Evolutionary conservation across 768 basidiomycete species (phyloP).

Genomic region (Boletus tomentosulus): DNA sequence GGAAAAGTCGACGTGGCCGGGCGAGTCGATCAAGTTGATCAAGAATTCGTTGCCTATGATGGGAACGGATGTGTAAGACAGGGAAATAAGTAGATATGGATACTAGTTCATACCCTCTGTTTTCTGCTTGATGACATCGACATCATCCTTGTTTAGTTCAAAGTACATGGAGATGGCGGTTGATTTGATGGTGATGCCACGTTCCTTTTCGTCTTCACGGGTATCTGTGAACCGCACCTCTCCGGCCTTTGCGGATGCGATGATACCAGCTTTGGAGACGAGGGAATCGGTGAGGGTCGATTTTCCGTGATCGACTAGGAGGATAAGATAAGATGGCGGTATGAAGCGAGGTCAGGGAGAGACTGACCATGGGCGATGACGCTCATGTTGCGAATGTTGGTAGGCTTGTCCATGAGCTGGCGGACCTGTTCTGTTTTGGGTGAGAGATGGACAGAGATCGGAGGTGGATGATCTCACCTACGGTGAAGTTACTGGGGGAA

Average conservation of each 20-base stretch:
- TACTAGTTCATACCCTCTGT: slow-evolving; percentile 61
- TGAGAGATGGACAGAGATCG: not conserved
- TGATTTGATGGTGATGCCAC: slow-evolving; percentile 99
- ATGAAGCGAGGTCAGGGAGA: slow-evolving; percentile 5
- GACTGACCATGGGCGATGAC: slow-evolving; percentile 84
- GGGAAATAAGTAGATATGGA: slow-evolving; percentile 1
- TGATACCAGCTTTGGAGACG: slow-evolving; percentile 99
- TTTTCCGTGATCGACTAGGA: slow-evolving; percentile 97
- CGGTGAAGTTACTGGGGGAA: slow-evolving; percentile 77
- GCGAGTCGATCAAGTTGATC: slow-evolving; percentile 99
- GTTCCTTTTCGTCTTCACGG: slow-evolving; percentile 96
- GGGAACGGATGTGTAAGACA: slow-evolving; percentile 3
- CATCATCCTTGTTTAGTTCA: slow-evolving; percentile 86
- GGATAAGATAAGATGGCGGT: slow-evolving; percentile 18
- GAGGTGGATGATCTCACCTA: slow-evolving; percentile 50
- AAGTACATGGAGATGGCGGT: slow-evolving; percentile 99
- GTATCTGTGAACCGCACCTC: slow-evolving; percentile 98
- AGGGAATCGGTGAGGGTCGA: slow-evolving; percentile 98
- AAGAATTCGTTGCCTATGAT: slow-evolving; percentile 84
- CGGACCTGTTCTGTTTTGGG: slow-evolving; percentile 71
- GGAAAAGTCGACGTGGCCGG: slow-evolving; percentile 99
- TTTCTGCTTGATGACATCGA: slow-evolving; percentile 86
- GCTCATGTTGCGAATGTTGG: slow-evolving; percentile 95
- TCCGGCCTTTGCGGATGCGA: slow-evolving; percentile 90
- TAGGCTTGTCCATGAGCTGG: slow-evolving; percentile 81